A percentile compares a stretch with the other conserved stretches of the same genome.
phyloP scores from a whole-genome alignment of 2,329 filamentous ascomycete species.

The Dothistroma septosporum region DNA sequence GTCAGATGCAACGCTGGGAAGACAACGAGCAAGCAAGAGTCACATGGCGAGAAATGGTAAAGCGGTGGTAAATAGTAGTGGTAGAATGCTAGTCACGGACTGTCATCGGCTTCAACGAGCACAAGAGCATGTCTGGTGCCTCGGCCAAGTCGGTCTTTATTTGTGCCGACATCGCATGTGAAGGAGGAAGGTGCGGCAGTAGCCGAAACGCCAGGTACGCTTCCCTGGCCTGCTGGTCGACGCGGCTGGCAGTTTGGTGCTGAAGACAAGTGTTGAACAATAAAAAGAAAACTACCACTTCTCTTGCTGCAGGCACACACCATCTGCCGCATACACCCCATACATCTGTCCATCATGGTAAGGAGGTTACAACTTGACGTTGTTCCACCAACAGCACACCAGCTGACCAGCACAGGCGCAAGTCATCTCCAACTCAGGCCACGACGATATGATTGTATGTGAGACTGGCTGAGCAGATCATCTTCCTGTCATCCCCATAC shows the following conservation, averaged over 20 bases:
- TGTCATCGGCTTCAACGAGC: background rate
- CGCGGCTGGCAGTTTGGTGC: background rate
- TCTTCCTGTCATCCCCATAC: background rate
- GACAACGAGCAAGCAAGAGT: background rate
- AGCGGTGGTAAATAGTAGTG: background rate
- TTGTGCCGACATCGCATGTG: background rate
- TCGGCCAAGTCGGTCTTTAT: background rate
- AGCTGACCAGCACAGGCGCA: slow-evolving; percentile 54
- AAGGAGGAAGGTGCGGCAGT: background rate
- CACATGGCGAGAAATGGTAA: slow-evolving; percentile 4
- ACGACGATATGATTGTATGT: slow-evolving; percentile 99
- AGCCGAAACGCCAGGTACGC: background rate
- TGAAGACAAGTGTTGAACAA: background rate
- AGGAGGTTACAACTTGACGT: background rate
- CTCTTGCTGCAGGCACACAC: background rate
- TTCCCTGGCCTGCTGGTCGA: background rate
- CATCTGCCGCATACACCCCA: background rate
- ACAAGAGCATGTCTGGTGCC: background rate
- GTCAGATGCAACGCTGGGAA: background rate
- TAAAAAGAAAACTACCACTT: background rate
- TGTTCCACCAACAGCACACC: slow-evolving; percentile 3
- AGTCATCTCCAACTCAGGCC: slow-evolving; percentile 78
- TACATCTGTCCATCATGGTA: background rate
- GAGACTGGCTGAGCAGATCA: background rate
- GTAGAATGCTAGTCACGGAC: background rate